These are phyloP conservation scores for Prunus persica DNA, from an alignment of 306 rosid genomes.

Conservation along the genomic window DNA sequence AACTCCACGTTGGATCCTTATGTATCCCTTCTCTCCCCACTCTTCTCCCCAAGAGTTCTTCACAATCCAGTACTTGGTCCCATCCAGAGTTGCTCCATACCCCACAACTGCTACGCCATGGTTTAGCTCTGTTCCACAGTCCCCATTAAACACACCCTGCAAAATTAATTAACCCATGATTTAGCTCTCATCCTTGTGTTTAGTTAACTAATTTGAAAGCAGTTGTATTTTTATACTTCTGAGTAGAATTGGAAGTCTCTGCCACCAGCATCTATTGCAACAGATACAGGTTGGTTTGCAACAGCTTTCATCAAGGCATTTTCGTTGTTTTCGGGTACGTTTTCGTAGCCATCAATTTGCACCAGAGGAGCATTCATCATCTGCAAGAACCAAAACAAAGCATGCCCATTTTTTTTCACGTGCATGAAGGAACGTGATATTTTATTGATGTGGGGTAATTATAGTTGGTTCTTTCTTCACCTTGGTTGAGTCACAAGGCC, in stretches of 20 bases:
- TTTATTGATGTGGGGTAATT: not conserved
- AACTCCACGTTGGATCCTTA: slow-evolving; percentile 28
- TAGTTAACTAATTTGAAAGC: not conserved
- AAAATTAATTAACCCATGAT: not conserved
- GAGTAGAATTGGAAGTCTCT: slow-evolving; percentile 48
- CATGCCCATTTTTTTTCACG: too few relatives aligned
- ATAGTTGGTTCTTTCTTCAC: slow-evolving; percentile 1
- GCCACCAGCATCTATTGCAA: slow-evolving; percentile 45
- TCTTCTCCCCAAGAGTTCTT: slow-evolving; percentile 32
- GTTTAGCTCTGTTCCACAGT: slow-evolving; percentile 31
- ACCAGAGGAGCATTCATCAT: slow-evolving; percentile 25
- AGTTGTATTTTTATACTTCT: slow-evolving; percentile 13
- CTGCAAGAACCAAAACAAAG: slow-evolving; percentile 13
- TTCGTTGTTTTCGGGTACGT: slow-evolving; percentile 48
- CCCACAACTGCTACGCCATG: slow-evolving; percentile 41
- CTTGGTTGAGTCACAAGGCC: slow-evolving; percentile 33
- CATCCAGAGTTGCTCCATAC: slow-evolving; percentile 20
- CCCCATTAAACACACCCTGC: slow-evolving; percentile 32
- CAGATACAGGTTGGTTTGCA: slow-evolving; percentile 45
- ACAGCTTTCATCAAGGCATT: slow-evolving; percentile 48
- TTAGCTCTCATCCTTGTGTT: not conserved
- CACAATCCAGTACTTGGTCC: slow-evolving; percentile 33
- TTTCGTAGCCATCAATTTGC: slow-evolving; percentile 42
- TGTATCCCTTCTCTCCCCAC: slow-evolving; percentile 33
- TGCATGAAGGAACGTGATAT: too few relatives aligned